Base-by-base conservation (phyloP, 805 yeast species). In the Komagataella pseudopastoris region DNA sequence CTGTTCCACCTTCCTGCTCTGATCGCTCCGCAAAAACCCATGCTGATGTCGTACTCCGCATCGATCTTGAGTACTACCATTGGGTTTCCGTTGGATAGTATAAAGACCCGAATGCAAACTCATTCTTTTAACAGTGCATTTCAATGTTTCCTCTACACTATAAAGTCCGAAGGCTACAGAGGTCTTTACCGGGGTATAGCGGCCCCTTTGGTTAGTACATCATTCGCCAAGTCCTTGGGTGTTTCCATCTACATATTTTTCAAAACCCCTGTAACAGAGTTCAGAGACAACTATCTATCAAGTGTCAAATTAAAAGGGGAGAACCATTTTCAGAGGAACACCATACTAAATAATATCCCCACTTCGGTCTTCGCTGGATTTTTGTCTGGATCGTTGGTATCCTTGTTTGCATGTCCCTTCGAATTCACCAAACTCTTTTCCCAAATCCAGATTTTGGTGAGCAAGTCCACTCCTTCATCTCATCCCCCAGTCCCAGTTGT, bases 51-150 rank as follows among this genome's bases (percentile, higher is more conserved):
- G 0, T 84, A 81, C 56, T 64, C 78, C 0, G 70, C 90, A 2
- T 81, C 89, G 0, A 63, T 83, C 46, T 63, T 75, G 10, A 74
- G 89, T 17, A 83, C 89, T 1, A 69, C 78, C 3, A 74, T 81
- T n/a, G 95, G 93, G 17, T 88, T 81, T 59, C 96, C 96, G 0
- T 65, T 88, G 49, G 96, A 88, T 62, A 83, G 93, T n/a, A 71
- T 88, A 53, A 88, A 88, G 63, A 88, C 95, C 0, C 71, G 96
- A 54, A 81, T 85, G 81, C 96, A 88, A 63, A 84, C 95, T 0
- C 83, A 85, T 59, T 71, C 75, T 51, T 87, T 78, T 66, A 67
- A 68, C 14, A 73, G 77, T 50, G 74, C 82, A 23, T 62, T 71
- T 50, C 79, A 78, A 51, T 86, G 95, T 60, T 67, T 83, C 17